These are phyloP conservation scores for Saturnispora zaruensis DNA, from an alignment of 805 yeast species.

Conservation along the genomic window DNA sequence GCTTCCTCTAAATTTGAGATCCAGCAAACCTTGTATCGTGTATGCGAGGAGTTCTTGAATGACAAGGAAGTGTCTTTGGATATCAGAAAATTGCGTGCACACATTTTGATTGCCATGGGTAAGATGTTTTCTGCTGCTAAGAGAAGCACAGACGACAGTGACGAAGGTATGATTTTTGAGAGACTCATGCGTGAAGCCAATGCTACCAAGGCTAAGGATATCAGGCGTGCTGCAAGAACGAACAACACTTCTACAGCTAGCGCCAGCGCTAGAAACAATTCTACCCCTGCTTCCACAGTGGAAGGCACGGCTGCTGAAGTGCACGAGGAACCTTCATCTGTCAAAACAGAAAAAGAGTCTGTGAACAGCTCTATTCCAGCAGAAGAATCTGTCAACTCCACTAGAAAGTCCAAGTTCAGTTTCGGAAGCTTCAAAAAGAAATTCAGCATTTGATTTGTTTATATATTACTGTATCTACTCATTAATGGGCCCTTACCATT, in stretches of 20 bases:
- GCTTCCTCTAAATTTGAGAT: slow-evolving; percentile 73
- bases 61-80: slow-evolving; percentile 44
- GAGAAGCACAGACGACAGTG: slow-evolving; percentile 63
- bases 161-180: slow-evolving; percentile 63
- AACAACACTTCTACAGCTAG: not conserved
- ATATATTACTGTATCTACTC: not conserved
- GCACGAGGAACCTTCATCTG: not conserved
- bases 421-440: slow-evolving; percentile 11
- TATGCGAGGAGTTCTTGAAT: slow-evolving; percentile 56
- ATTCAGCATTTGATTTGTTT: slow-evolving; percentile 1
- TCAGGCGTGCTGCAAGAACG: slow-evolving; percentile 18
- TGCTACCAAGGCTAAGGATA: slow-evolving; percentile 23
- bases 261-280: not conserved
- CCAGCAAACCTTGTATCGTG: slow-evolving; percentile 60
- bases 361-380: not conserved
- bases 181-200: slow-evolving; percentile 35
- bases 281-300: not conserved
- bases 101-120: slow-evolving; percentile 52
- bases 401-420: slow-evolving; percentile 6
- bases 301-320: not conserved
- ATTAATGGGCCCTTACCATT: not conserved
- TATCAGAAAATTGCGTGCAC: slow-evolving; percentile 52
- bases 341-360: not conserved
- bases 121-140: slow-evolving; percentile 49
- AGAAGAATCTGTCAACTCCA: not conserved